phyloP scores from a whole-genome alignment of 495 filamentous ascomycete genomes.

The Astrothelium subdiscretum region DNA sequence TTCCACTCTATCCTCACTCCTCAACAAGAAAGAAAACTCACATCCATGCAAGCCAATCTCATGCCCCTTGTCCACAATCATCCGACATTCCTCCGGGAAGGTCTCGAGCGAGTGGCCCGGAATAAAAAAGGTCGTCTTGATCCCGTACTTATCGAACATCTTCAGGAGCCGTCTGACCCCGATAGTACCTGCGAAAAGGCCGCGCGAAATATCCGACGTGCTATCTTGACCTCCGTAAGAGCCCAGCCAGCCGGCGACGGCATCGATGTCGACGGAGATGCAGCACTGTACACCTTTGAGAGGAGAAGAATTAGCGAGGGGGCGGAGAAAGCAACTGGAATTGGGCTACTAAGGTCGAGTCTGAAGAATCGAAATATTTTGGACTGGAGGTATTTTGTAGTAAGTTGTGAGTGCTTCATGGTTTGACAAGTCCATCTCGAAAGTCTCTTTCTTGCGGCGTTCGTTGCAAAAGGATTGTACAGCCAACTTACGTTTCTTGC shows the following conservation, averaged over 20 bases:
- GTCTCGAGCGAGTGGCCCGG: slow-evolving; percentile 69
- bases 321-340: not conserved
- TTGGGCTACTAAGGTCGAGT: no score
- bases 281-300: slow-evolving; percentile 14
- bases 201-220: slow-evolving; percentile 55
- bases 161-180: slow-evolving; percentile 62
- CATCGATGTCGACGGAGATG: slow-evolving; percentile 49
- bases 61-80: slow-evolving; percentile 63
- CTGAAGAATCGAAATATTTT: no score
- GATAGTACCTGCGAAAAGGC: slow-evolving; percentile 61
- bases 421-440: no score
- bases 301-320: not conserved
- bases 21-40: not conserved
- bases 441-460: no score
- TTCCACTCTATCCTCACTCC: not conserved
- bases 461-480: no score
- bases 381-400: no score
- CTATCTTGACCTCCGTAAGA: slow-evolving; percentile 63
- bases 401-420: no score
- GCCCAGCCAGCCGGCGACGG: slow-evolving; percentile 61
- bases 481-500: no score
- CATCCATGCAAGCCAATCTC: slow-evolving; percentile 53
- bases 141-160: slow-evolving; percentile 66
- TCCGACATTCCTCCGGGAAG: slow-evolving; percentile 63
- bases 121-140: slow-evolving; percentile 78